Percentiles rank a stretch among this genome's conserved stretches.
Conservation (phyloP, 2,329 filamentous ascomycete species). For the Apiospora marii region DNA sequence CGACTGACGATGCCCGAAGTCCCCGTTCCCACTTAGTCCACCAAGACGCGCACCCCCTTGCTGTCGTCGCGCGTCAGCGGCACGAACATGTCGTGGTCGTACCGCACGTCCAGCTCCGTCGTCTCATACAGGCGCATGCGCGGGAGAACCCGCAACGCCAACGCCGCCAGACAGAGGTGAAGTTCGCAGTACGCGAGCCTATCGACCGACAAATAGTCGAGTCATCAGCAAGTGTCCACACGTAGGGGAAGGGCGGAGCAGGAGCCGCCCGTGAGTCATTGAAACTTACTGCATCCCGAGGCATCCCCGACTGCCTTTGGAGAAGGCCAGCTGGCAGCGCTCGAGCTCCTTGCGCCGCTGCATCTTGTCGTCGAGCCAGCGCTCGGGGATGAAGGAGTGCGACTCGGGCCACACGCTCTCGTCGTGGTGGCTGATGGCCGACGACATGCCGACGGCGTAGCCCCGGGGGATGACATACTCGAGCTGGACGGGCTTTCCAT, state of each 20-base stretch:
- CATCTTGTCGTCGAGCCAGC: constrained; percentile 47
- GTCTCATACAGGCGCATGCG: constrained; percentile 35
- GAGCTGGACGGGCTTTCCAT: constrained; percentile 25
- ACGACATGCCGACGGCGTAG: constrained; percentile 49
- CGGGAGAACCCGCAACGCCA: constrained; percentile 36
- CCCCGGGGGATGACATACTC: constrained; percentile 45
- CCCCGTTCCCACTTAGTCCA: not conserved
- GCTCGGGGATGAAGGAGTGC: constrained; percentile 48
- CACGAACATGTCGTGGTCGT: constrained; percentile 39
- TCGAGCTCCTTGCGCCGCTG: constrained; percentile 42
- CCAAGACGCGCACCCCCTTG: constrained; percentile 28
- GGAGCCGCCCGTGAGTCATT: no score
- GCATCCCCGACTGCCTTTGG: constrained; percentile 51
- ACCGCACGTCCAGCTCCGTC: constrained; percentile 37
- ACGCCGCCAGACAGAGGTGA: constrained; percentile 32
- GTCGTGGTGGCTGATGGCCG: constrained; percentile 48
- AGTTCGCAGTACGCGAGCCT: constrained; percentile 38
- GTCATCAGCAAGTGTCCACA: constrained; percentile 22
- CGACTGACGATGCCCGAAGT: not conserved
- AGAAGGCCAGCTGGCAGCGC: constrained; percentile 50
- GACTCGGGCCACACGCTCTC: constrained; percentile 47
- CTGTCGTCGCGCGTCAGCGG: constrained; percentile 27
- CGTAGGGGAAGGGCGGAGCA: no score
- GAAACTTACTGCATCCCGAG: constrained; percentile 48
- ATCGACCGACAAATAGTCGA: not conserved